Percentiles rank a stretch among this genome's conserved stretches.
These are phyloP conservation scores for Scleromitrula shiraiana DNA, from an alignment of 2,329 filamentous ascomycete species.

Conservation along the genomic window DNA sequence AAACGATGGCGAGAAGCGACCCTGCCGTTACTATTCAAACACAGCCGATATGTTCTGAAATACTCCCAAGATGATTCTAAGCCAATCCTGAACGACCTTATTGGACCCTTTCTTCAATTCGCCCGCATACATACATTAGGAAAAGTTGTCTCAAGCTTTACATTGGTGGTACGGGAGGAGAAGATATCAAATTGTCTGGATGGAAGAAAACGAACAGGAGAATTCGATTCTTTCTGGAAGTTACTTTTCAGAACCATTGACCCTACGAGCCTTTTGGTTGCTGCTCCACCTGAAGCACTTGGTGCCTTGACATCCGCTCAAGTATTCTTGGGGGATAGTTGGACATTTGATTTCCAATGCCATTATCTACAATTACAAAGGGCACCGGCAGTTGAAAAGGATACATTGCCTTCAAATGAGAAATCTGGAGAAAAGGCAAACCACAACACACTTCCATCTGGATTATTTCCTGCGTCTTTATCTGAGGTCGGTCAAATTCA, in stretches of 20 bases:
- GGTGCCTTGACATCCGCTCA: slow-evolving; percentile 50
- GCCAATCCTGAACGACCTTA: slow-evolving; percentile 14
- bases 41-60: slow-evolving; percentile 36
- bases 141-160: slow-evolving; percentile 39
- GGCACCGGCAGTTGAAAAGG: neutral
- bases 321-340: slow-evolving; percentile 49
- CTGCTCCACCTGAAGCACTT: slow-evolving; percentile 55
- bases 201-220: slow-evolving; percentile 3
- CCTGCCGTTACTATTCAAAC: slow-evolving; percentile 49
- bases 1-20: slow-evolving; percentile 43
- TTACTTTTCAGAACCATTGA: slow-evolving; percentile 46
- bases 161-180: slow-evolving; percentile 34
- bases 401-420: neutral
- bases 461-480: neutral
- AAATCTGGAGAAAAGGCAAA: neutral
- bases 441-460: neutral
- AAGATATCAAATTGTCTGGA: slow-evolving; percentile 14
- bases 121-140: slow-evolving; percentile 27
- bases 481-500: neutral
- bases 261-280: slow-evolving; percentile 45
- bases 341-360: slow-evolving; percentile 55
- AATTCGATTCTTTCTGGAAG: slow-evolving; percentile 40
- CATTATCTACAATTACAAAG: slow-evolving; percentile 48
- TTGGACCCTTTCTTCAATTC: slow-evolving; percentile 30
- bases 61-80: slow-evolving; percentile 5